Conservation (phyloP, 371 early-diverging fungal species). For the Homolaphlyctis polyrhiza region DNA sequence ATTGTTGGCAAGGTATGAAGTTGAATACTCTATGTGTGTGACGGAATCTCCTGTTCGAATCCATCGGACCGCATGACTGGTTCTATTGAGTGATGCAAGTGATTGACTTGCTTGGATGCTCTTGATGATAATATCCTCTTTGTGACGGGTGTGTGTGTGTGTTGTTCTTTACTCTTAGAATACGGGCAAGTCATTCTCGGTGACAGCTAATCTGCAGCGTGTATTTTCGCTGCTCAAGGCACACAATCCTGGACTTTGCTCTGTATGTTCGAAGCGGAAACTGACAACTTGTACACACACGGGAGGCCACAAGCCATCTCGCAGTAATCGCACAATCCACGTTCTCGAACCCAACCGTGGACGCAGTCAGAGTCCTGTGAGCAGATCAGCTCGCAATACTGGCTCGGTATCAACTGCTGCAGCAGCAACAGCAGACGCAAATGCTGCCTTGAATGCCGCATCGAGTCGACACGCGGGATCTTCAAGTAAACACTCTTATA, state of each 20-base stretch:
- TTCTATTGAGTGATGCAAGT: too few relatives aligned
- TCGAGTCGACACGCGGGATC: neutral
- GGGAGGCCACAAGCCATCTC: neutral
- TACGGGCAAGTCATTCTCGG: constrained; percentile 43
- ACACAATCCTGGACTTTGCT: constrained; percentile 45
- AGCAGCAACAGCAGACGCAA: neutral
- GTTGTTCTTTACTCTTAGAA: constrained; percentile 15
- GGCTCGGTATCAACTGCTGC: neutral
- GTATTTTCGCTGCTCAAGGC: constrained; percentile 45
- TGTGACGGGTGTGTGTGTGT: neutral
- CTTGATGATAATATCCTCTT: neutral
- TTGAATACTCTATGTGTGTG: too few relatives aligned
- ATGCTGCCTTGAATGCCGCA: neutral
- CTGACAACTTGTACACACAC: neutral
- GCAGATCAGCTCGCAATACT: neutral
- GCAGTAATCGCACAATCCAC: neutral
- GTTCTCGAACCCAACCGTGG: neutral
- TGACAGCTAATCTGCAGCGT: constrained; percentile 46
- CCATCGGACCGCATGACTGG: too few relatives aligned
- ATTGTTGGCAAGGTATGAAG: constrained; percentile 40
- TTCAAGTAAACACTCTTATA: neutral
- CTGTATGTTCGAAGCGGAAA: constrained; percentile 29
- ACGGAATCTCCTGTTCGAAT: too few relatives aligned
- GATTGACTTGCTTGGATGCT: too few relatives aligned
- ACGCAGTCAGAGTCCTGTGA: neutral